These are phyloP conservation scores for Aspergillus fumigatus DNA, from an alignment of 2,329 filamentous ascomycete species.

Conservation along the genomic window DNA sequence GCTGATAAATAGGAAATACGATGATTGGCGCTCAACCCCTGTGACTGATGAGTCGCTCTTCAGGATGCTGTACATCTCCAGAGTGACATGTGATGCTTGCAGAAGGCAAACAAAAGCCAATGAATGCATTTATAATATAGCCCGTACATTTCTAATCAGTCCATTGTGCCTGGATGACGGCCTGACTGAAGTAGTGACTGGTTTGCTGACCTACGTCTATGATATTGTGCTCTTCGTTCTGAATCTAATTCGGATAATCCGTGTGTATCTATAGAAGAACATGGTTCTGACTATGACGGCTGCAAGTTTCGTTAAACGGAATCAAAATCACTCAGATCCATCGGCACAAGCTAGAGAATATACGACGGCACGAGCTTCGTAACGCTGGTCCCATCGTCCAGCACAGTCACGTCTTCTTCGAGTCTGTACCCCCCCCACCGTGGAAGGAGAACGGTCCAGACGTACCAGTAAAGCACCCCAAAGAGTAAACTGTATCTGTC, in stretches of 20 bases:
- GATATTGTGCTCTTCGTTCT: too few relatives aligned
- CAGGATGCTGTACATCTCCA: background rate
- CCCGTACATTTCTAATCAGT: background rate
- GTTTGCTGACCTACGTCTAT: too few relatives aligned
- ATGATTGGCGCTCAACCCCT: background rate
- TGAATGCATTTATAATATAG: constrained; percentile 3
- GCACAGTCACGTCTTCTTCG: constrained; percentile 56
- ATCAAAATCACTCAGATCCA: background rate
- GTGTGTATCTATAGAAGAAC: too few relatives aligned
- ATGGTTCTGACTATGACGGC: too few relatives aligned
- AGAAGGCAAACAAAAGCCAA: background rate
- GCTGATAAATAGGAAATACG: constrained; percentile 26
- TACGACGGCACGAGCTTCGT: constrained; percentile 49
- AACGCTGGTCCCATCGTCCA: constrained; percentile 64
- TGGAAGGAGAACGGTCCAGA: constrained; percentile 61
- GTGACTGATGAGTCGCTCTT: background rate
- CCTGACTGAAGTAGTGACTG: too few relatives aligned
- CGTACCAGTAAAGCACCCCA: constrained; percentile 63
- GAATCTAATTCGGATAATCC: too few relatives aligned
- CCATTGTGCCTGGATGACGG: background rate
- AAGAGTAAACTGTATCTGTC: constrained; percentile 48
- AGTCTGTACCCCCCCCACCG: constrained; percentile 55
- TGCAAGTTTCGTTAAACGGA: too few relatives aligned
- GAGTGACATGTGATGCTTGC: background rate
- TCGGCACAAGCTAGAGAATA: background rate